These are phyloP conservation scores for Copromyces sp. DNA, from an alignment of 495 filamentous ascomycete genomes.

Conservation along the genomic window DNA sequence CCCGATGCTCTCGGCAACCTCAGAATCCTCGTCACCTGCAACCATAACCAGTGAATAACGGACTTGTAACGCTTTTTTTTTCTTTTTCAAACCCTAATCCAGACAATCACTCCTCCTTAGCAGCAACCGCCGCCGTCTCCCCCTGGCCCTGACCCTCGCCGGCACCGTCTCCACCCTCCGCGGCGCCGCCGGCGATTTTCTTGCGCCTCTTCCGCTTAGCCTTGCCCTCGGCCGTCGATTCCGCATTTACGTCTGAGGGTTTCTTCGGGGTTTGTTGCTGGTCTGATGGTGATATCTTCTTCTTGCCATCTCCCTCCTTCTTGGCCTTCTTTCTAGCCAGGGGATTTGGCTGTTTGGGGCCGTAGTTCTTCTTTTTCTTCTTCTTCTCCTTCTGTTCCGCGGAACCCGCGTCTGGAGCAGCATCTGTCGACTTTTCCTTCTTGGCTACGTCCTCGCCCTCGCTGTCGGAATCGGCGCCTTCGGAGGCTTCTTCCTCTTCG, in stretches of 20 bases:
- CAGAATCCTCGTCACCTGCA: not conserved
- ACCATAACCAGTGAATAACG: not conserved
- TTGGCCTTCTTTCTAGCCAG: conserved; percentile 70
- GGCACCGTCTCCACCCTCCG: conserved; percentile 3
- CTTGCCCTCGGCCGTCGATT: conserved; percentile 15
- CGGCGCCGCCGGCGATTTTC: conserved; percentile 20
- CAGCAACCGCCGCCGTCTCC: conserved; percentile 1
- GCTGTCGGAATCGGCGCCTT: conserved; percentile 13
- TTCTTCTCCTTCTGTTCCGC: conserved; percentile 35
- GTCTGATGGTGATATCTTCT: not conserved
- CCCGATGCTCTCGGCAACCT: no score
- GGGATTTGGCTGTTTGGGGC: conserved; percentile 80
- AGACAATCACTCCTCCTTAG: conserved; percentile 1
- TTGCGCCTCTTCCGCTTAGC: conserved; percentile 37
- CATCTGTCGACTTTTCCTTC: conserved; percentile 8
- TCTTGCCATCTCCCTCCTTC: conserved; percentile 4
- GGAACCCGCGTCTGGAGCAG: conserved; percentile 15
- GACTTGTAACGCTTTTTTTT: not conserved
- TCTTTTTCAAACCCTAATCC: not conserved
- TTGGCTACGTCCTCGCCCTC: conserved; percentile 14
- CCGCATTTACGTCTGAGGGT: conserved; percentile 4
- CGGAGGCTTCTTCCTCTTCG: conserved; percentile 10
- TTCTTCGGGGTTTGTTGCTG: conserved; percentile 11
- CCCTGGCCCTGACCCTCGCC: conserved; percentile 5
- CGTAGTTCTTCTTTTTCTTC: conserved; percentile 47